phyloP scores from a whole-genome alignment of 2,329 filamentous ascomycete genomes.

The Fusarium aywerte region DNA sequence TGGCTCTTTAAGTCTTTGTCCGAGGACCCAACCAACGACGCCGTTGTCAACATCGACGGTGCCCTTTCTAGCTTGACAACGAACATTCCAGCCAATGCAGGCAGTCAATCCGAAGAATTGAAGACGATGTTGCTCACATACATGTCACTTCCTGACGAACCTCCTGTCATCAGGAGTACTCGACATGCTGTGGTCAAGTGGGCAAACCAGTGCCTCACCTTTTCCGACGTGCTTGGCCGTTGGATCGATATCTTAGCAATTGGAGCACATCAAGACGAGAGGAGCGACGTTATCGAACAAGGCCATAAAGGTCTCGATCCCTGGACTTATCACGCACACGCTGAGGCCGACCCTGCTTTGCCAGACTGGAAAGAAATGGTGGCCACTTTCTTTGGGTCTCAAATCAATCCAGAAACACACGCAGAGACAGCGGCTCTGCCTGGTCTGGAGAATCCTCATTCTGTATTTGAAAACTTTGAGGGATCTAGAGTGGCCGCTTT shows the following conservation, averaged over 20 bases:
- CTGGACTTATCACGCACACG: slow-evolving; percentile 62
- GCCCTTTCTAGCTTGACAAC: slow-evolving; percentile 78
- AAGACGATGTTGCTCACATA: slow-evolving; percentile 72
- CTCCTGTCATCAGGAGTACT: slow-evolving; percentile 73
- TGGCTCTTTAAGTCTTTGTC: slow-evolving; percentile 89
- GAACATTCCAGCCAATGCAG: slow-evolving; percentile 53
- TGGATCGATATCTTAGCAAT: slow-evolving; percentile 91
- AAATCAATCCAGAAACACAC: slow-evolving; percentile 50
- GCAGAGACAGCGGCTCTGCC: slow-evolving; percentile 50
- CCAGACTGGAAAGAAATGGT: slow-evolving; percentile 65
- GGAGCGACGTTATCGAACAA: slow-evolving; percentile 88
- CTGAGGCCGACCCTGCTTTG: slow-evolving; percentile 54
- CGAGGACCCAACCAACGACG: slow-evolving; percentile 79
- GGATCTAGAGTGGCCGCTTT: slow-evolving; percentile 66
- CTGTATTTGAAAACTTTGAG: slow-evolving; percentile 59
- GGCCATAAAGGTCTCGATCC: slow-evolving; percentile 86
- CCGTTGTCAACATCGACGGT: slow-evolving; percentile 89
- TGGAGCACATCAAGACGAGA: slow-evolving; percentile 71
- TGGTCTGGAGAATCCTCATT: slow-evolving; percentile 17
- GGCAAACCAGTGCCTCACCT: slow-evolving; percentile 87
- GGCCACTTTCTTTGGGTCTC: slow-evolving; percentile 59
- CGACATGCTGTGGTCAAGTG: slow-evolving; percentile 87
- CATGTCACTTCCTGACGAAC: slow-evolving; percentile 65
- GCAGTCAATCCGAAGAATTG: slow-evolving; percentile 50
- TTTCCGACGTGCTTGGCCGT: slow-evolving; percentile 79